These are phyloP conservation scores for Plenodomus lindquistii DNA, from an alignment of 2,329 filamentous ascomycete genomes.

Conservation along the genomic window DNA sequence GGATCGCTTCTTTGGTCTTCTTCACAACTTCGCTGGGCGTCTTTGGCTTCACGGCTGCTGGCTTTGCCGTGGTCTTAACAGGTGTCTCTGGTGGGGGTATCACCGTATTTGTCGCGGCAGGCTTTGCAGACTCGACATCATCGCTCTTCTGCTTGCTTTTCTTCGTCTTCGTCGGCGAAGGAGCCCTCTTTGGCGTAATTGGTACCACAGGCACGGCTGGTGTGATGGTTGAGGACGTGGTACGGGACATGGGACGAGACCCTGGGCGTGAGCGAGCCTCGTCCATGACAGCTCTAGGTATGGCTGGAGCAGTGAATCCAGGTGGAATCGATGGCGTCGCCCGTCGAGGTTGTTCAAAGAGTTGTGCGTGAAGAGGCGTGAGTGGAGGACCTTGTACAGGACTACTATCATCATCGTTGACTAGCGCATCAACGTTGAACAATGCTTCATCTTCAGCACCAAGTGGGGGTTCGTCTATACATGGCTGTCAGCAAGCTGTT, in stretches of 20 bases:
- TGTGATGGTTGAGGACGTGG: conserved; percentile 33
- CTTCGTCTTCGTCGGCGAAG: conserved; percentile 36
- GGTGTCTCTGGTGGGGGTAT: conserved; percentile 25
- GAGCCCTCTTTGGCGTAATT: conserved; percentile 37
- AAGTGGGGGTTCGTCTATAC: conserved; percentile 63
- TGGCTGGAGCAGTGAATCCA: conserved; percentile 44
- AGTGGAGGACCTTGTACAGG: conserved; percentile 34
- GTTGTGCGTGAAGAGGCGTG: conserved; percentile 25
- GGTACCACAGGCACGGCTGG: conserved; percentile 49
- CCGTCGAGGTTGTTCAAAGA: conserved; percentile 44
- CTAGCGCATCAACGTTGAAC: conserved; percentile 68
- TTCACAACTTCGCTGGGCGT: conserved; percentile 11
- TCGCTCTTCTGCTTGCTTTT: conserved; percentile 24
- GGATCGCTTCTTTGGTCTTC: conserved; percentile 13
- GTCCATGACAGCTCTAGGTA: conserved; percentile 26
- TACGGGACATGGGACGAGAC: conserved; percentile 33
- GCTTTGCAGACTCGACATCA: conserved; percentile 1
- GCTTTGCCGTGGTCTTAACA: conserved; percentile 16
- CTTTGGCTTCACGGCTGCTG: conserved; percentile 14
- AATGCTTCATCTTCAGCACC: conserved; percentile 64
- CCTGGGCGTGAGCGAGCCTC: conserved; percentile 22
- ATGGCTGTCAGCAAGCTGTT: conserved; percentile 48
- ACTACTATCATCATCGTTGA: conserved; percentile 57
- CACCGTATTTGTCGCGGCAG: conserved; percentile 2
- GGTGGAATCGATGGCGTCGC: conserved; percentile 53